Base-by-base conservation (phyloP, 495 filamentous ascomycete species). In the Trichoderma asperelloides region DNA sequence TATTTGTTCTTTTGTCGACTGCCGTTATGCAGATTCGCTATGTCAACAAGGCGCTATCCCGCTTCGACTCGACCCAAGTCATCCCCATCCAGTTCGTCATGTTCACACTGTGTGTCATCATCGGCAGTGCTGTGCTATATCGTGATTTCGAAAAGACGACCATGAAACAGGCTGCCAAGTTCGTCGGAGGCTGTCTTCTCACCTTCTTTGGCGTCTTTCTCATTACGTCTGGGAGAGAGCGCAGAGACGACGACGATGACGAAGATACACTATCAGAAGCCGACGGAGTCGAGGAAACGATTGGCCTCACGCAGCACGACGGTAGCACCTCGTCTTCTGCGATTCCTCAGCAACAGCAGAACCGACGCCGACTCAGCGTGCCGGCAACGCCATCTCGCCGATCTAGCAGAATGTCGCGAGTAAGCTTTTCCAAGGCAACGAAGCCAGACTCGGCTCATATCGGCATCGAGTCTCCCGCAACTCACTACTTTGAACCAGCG, bases 1-100 rank as follows among this genome's bases (percentile, higher is more conserved):
- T 90, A 2, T 83, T 88, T 55, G 77, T 98, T 55, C 84, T 98
- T 18, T 79, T 94, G 8, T 86, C 77, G 37, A 96, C 94, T 9
- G 95, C 95, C 23, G 78, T 98, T 65, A 90, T 97, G 86, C 95
- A 98, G 77, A 92, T 98, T 69, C 91, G 89, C 69, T 98, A 97
- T 74, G 83, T 98, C 69, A 98, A 98, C 79, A 92, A 92, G 63
- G 93, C 95, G 1, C 80, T 98, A 23, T 92, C 96, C 74, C 88
- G 91, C 65, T 98, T 98, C 78, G 92, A 97, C 75, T 94, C 93
- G 0, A 98, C 95, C 0, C 92, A 96, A 71, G 95, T 98, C 68
- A 97, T 98, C 65, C 95, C 95, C 2, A 92, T 91, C 15, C 95
- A 98, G 73, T 98, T 98, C 70, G 95, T 98, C 30, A 83, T 96